phyloP scores from a whole-genome alignment of 768 basidiomycete genomes.

The Leccinum boreale region DNA sequence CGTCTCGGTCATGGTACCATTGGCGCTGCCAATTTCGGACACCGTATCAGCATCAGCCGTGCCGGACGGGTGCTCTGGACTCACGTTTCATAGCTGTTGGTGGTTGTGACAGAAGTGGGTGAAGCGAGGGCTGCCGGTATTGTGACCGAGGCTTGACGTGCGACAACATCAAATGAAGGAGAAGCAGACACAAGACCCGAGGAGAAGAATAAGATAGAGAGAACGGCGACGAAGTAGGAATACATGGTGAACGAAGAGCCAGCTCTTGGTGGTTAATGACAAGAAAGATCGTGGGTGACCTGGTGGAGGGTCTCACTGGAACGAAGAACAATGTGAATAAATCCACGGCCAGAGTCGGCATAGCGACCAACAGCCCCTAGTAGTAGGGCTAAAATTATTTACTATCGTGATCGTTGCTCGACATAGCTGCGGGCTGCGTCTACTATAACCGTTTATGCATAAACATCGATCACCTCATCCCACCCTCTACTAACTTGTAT shows the following conservation, averaged over 20 bases:
- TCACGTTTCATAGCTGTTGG: constrained; percentile 39
- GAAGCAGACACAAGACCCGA: constrained; percentile 25
- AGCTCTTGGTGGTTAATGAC: constrained; percentile 30
- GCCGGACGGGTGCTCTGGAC: constrained; percentile 12
- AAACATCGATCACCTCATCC: constrained; percentile 40
- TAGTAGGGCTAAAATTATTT: neutral
- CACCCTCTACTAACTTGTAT: constrained; percentile 84
- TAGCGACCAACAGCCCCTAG: constrained; percentile 13
- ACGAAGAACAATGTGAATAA: constrained; percentile 7
- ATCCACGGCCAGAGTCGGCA: constrained; percentile 10
- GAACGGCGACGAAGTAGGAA: constrained; percentile 13
- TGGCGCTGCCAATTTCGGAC: constrained; percentile 32
- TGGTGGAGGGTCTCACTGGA: neutral
- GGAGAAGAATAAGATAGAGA: constrained; percentile 26
- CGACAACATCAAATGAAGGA: constrained; percentile 19
- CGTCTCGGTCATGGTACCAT: constrained; percentile 53
- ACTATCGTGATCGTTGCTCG: neutral
- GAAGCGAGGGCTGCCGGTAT: constrained; percentile 24
- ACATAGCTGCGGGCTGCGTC: neutral
- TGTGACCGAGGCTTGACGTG: constrained; percentile 22
- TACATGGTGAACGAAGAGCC: constrained; percentile 37
- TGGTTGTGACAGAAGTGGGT: constrained; percentile 37
- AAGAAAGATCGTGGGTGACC: neutral
- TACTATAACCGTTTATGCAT: neutral
- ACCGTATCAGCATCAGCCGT: neutral